Base-by-base conservation (phyloP, 2,329 filamentous ascomycete genomes). In the Macrophomina tecta region DNA sequence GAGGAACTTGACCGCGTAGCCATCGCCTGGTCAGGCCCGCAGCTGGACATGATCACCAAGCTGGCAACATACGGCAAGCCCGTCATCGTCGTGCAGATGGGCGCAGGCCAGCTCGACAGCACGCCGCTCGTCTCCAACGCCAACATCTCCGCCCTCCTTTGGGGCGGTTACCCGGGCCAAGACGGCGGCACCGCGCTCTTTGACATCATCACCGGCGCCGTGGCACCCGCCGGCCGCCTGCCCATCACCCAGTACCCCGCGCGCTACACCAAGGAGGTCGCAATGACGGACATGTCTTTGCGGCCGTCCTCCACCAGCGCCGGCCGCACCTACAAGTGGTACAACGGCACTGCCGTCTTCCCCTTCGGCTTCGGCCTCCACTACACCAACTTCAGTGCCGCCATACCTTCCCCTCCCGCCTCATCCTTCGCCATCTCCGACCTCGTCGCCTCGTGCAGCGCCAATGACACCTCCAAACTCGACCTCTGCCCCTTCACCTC, bases 151-250 rank as follows among this genome's bases (percentile, higher is more conserved):
- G 81, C 84, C 0, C 72, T 89, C 0, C 70, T 89, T 0, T 89
- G 87, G 87, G 84, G 79, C 0, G 85, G 86, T 0, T 89, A 87
- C 66, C 87, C 87, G 0, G 86, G 87, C 1, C 86, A 89, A 73
- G 83, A 84, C 46, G 87, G 87, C 12, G 87, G 87, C 2, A 75
- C 76, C 8, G 87, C 86, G 0, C 72, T 89, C 11, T 75, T 87
- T 58, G 81, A 87, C 67, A 78, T 88, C 64, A 71, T 89, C 38
- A 83, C 80, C 8, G 87, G 87, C 2, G 77, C 76, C 2, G 75
- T 73, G 2, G 78, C 84, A 0, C 85, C 85, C 2, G 86, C 85
- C 7, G 87, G 84, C 1, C 78, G 86, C 46, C 73, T 88, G 4
- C 84, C 86, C 0, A 75, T 84, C 1, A 88, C 86, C 1, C 82